Evolutionary conservation across 108 stramenopile genomes (phyloP).

Genomic region (Pseudonitzschia multistriata): DNA sequence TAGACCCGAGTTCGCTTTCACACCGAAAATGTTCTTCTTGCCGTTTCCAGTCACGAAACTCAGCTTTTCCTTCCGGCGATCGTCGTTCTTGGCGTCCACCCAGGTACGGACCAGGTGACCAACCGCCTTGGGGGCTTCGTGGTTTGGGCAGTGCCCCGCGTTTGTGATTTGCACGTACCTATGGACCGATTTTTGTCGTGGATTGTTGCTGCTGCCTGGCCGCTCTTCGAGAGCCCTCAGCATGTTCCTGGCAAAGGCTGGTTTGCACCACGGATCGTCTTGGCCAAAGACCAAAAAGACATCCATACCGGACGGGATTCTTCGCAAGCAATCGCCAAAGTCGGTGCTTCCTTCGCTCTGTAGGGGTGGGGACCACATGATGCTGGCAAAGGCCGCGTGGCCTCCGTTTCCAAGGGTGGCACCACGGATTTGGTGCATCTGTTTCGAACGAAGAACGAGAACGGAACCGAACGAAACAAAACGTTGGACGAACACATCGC

Average conservation of each 20-base stretch:
- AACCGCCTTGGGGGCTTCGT: slow-evolving; percentile 78
- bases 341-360: not conserved
- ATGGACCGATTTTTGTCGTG: slow-evolving; percentile 22
- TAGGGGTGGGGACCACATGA: slow-evolving; percentile 72
- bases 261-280: slow-evolving; percentile 77
- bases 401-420: slow-evolving; percentile 79
- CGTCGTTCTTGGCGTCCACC: slow-evolving; percentile 27
- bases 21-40: not conserved
- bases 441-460: too few species aligned
- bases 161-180: slow-evolving; percentile 73
- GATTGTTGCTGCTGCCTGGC: not conserved
- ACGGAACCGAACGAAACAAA: too few species aligned
- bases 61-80: slow-evolving; percentile 21
- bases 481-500: too few species aligned
- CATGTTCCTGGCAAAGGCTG: slow-evolving; percentile 40
- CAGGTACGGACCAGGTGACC: slow-evolving; percentile 45
- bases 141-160: slow-evolving; percentile 81
- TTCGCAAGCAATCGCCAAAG: slow-evolving; percentile 26
- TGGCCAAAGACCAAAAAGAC: slow-evolving; percentile 69
- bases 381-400: slow-evolving; percentile 83
- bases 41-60: slow-evolving; percentile 19
- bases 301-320: slow-evolving; percentile 45
- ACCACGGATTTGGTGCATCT: slow-evolving; percentile 55
- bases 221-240: slow-evolving; percentile 25
- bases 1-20: not conserved